Conservation (phyloP, 306 rosid species). For the Lupinus albus region DNA sequence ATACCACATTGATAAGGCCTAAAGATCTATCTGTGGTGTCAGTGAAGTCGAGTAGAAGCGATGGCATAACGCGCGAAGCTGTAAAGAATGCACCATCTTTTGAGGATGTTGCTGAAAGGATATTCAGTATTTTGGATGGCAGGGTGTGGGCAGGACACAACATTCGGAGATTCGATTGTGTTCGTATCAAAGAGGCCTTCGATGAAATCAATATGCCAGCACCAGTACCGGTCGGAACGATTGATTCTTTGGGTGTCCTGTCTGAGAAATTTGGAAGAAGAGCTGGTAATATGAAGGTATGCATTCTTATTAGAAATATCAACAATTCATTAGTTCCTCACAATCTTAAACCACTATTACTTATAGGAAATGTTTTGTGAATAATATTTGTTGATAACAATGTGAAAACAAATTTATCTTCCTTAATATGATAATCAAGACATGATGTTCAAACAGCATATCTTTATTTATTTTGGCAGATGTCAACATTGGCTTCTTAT, state of each 20-base stretch:
- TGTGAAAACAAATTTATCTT: too few relatives aligned
- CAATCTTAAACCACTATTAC: not conserved
- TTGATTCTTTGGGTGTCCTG: slow-evolving; percentile 74
- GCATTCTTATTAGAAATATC: not conserved
- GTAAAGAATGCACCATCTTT: slow-evolving; percentile 76
- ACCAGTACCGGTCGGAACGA: slow-evolving; percentile 68
- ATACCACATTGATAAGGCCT: slow-evolving; percentile 70
- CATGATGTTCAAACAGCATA: not conserved
- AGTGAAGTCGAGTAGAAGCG: slow-evolving; percentile 59
- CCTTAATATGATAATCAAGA: too few relatives aligned
- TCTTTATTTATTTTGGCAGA: slow-evolving; percentile 45
- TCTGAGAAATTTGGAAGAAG: slow-evolving; percentile 78
- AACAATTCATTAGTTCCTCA: slow-evolving; percentile 2
- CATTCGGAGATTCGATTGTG: slow-evolving; percentile 80
- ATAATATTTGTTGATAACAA: too few relatives aligned
- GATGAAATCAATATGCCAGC: slow-evolving; percentile 61
- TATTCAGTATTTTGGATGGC: slow-evolving; percentile 72
- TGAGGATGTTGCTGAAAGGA: slow-evolving; percentile 77
- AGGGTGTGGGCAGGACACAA: slow-evolving; percentile 97
- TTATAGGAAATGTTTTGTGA: too few relatives aligned
- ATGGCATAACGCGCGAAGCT: slow-evolving; percentile 74
- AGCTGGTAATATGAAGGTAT: slow-evolving; percentile 99
- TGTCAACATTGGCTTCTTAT: slow-evolving; percentile 91
- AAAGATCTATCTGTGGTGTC: slow-evolving; percentile 62
- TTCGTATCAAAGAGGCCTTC: slow-evolving; percentile 83